Conservation (phyloP, 2,329 filamentous ascomycete genomes). For the Verticillium isaacii region DNA sequence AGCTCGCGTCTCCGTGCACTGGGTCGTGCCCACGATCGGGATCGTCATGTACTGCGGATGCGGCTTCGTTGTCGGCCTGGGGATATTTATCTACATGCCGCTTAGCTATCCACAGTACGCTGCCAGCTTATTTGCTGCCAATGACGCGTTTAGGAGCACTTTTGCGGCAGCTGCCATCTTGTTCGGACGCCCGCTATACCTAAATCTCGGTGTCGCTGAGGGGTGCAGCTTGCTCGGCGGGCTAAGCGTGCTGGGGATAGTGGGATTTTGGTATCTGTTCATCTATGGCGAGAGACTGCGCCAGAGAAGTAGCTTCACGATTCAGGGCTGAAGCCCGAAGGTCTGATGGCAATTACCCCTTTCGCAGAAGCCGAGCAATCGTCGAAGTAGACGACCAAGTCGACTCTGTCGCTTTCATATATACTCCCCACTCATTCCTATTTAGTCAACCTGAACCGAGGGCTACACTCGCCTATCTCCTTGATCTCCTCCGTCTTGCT, state of each 20-base stretch:
- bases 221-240: constrained; percentile 14
- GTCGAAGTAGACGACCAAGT: background rate
- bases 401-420: background rate
- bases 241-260: constrained; percentile 9
- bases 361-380: background rate
- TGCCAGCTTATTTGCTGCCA: constrained; percentile 14
- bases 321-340: background rate
- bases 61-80: constrained; percentile 29
- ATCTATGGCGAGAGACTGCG: background rate
- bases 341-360: background rate
- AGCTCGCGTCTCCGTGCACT: constrained; percentile 55
- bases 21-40: constrained; percentile 52
- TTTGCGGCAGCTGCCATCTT: constrained; percentile 10
- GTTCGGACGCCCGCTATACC: constrained; percentile 13
- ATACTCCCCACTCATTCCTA: background rate
- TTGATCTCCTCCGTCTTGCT: background rate
- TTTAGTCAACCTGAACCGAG: background rate
- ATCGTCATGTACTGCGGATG: constrained; percentile 50
- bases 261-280: constrained; percentile 6
- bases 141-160: constrained; percentile 9
- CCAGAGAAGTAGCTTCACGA: background rate
- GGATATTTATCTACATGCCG: constrained; percentile 15
- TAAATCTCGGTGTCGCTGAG: constrained; percentile 11
- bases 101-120: constrained; percentile 14
- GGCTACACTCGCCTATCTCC: background rate